A percentile compares a stretch with the other conserved stretches of the same genome.
Conservation (phyloP, 148 eudicot genomes). For the Nepenthes mirabilis region DNA sequence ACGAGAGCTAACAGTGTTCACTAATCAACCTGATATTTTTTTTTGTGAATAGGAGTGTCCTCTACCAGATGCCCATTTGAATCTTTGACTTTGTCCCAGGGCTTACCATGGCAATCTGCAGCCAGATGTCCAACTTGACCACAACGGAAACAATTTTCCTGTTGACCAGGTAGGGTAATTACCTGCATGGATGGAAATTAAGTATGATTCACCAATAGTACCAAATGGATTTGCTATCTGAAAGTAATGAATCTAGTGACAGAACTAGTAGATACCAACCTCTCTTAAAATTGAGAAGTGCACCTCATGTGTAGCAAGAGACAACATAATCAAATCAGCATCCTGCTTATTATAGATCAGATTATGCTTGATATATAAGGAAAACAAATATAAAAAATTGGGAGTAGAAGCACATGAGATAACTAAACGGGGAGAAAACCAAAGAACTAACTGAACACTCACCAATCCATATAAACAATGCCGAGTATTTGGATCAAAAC, state of each 20-base stretch:
- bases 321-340: conserved; percentile 94
- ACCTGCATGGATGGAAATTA: conserved; percentile 34
- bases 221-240: not conserved
- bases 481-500: conserved; percentile 89
- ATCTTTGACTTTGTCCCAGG: conserved; percentile 18
- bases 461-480: conserved; percentile 97
- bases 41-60: conserved; percentile 70
- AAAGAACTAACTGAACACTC: conserved; percentile 20
- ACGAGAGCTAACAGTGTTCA: conserved; percentile 4
- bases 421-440: not conserved
- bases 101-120: conserved; percentile 72
- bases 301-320: conserved; percentile 93
- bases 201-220: not conserved
- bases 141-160: conserved; percentile 85
- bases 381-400: not conserved
- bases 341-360: conserved; percentile 40
- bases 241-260: not conserved
- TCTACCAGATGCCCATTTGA: conserved; percentile 39
- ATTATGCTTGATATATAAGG: not conserved
- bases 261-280: conserved; percentile 36
- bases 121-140: conserved; percentile 95
- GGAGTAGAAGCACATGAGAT: not conserved
- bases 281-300: conserved; percentile 96
- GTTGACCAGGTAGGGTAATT: conserved; percentile 67
- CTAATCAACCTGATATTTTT: conserved; percentile 78